Conservation (phyloP, 2,329 filamentous ascomycete genomes). For the Apiospora saccharicola region DNA sequence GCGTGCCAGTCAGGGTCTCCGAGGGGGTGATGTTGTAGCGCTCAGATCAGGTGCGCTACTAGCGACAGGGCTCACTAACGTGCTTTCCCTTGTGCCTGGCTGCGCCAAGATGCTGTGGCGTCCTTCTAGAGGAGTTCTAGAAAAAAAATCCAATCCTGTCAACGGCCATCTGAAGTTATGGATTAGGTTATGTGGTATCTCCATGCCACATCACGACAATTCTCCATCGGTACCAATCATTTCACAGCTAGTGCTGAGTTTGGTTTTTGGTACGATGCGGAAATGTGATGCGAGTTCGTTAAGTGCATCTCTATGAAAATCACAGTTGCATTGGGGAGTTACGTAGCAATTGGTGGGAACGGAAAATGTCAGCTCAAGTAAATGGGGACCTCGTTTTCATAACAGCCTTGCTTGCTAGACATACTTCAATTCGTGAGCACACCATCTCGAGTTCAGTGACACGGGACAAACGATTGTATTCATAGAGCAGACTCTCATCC, state of each 20-base stretch:
- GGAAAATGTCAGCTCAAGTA: neutral
- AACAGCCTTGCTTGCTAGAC: neutral
- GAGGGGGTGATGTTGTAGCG: conserved; percentile 7
- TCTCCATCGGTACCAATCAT: neutral
- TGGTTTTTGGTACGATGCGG: neutral
- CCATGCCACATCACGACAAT: neutral
- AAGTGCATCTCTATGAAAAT: neutral
- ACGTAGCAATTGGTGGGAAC: conserved; percentile 1
- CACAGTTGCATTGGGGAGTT: neutral
- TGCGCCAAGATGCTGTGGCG: conserved; percentile 13
- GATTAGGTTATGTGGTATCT: neutral
- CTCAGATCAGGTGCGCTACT: conserved; percentile 4
- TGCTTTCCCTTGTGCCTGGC: conserved; percentile 10
- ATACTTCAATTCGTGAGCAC: neutral
- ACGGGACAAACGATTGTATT: neutral
- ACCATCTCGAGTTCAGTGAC: neutral
- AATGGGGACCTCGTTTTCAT: neutral
- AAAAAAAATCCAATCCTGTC: conserved; percentile 1
- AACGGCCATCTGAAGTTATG: neutral
- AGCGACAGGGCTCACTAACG: conserved; percentile 6
- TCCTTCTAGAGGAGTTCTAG: conserved; percentile 20
- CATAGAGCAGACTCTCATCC: neutral
- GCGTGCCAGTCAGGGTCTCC: conserved; percentile 12
- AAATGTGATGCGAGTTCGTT: neutral
- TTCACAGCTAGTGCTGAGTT: neutral